These are phyloP conservation scores for Helichrysum umbraculigerum DNA, from an alignment of 129 eudicot species.

Conservation along the genomic window DNA sequence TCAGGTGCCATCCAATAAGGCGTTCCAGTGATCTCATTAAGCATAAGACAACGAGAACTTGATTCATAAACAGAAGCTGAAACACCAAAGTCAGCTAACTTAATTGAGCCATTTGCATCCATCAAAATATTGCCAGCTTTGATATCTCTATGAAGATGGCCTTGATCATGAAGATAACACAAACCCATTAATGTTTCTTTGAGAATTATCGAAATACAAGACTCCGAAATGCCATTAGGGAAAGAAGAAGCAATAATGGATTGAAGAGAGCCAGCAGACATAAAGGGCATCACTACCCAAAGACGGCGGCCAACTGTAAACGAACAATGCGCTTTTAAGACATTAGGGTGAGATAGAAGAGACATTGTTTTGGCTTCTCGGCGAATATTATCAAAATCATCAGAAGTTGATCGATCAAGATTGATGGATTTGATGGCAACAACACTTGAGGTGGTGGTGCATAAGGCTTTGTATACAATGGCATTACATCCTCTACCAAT, in stretches of 20 bases:
- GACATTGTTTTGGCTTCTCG: slow-evolving; percentile 75
- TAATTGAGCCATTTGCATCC: slow-evolving; percentile 54
- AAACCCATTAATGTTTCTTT: slow-evolving; percentile 58
- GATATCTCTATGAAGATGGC: slow-evolving; percentile 75
- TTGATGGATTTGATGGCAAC: slow-evolving; percentile 76
- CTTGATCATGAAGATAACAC: slow-evolving; percentile 69
- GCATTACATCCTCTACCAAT: slow-evolving; percentile 69
- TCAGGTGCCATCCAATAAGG: slow-evolving; percentile 97
- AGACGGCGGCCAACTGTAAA: slow-evolving; percentile 62
- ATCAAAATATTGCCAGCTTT: slow-evolving; percentile 74
- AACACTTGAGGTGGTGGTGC: slow-evolving; percentile 39
- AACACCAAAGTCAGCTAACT: slow-evolving; percentile 75
- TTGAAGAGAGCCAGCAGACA: slow-evolving; percentile 77
- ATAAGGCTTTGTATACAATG: slow-evolving; percentile 65
- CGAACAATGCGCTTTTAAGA: slow-evolving; percentile 65
- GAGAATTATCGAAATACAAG: slow-evolving; percentile 54
- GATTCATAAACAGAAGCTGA: slow-evolving; percentile 67
- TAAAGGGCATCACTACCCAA: slow-evolving; percentile 90
- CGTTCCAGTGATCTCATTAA: slow-evolving; percentile 60
- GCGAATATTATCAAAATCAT: slow-evolving; percentile 52
- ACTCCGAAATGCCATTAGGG: slow-evolving; percentile 59
- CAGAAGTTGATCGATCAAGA: slow-evolving; percentile 54
- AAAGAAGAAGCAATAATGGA: slow-evolving; percentile 60
- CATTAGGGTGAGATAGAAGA: slow-evolving; percentile 65
- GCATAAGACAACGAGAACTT: slow-evolving; percentile 30